These are phyloP conservation scores for Umbelopsis vinacea DNA, from an alignment of 192 early-diverging fungal genomes.

Conservation along the genomic window DNA sequence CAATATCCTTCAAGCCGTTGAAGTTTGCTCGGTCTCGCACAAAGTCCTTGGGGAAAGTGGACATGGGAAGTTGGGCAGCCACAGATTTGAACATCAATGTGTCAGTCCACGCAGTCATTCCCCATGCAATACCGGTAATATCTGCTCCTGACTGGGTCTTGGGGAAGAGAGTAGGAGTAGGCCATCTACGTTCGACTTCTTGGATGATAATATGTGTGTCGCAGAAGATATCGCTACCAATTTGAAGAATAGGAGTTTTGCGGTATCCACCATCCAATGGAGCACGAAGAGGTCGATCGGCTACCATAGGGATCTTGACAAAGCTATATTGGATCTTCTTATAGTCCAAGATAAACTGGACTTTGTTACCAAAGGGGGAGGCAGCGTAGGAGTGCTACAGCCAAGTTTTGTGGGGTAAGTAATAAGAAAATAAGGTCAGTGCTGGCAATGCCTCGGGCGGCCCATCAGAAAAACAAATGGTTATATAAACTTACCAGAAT, in stretches of 20 bases:
- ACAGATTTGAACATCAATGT: conserved; percentile 11
- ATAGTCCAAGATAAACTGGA: conserved; percentile 32
- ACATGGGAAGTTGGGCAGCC: conserved; percentile 24
- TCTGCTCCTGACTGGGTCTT: conserved; percentile 12
- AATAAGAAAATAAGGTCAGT: background rate
- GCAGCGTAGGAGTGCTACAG: conserved; percentile 30
- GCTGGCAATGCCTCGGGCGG: no score
- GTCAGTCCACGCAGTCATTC: conserved; percentile 17
- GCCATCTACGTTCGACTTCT: conserved; percentile 32
- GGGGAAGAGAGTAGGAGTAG: conserved; percentile 25
- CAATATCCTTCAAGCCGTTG: conserved; percentile 12
- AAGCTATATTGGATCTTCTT: conserved; percentile 34
- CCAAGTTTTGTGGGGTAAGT: no score
- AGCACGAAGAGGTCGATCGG: conserved; percentile 26
- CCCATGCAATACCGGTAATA: conserved; percentile 1
- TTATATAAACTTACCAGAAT: background rate
- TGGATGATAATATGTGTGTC: conserved; percentile 32
- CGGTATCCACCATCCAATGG: conserved; percentile 39
- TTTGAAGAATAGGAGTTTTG: conserved; percentile 41
- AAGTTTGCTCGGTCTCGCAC: conserved; percentile 22
- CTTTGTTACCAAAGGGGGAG: conserved; percentile 34
- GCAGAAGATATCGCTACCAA: conserved; percentile 33
- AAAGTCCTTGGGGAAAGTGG: conserved; percentile 12
- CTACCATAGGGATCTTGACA: conserved; percentile 24
- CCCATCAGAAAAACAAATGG: background rate